A percentile compares a stretch with the other conserved stretches of the same genome.
phyloP scores from a whole-genome alignment of 192 early-diverging fungal genomes.

The Coemansia aciculifera region DNA sequence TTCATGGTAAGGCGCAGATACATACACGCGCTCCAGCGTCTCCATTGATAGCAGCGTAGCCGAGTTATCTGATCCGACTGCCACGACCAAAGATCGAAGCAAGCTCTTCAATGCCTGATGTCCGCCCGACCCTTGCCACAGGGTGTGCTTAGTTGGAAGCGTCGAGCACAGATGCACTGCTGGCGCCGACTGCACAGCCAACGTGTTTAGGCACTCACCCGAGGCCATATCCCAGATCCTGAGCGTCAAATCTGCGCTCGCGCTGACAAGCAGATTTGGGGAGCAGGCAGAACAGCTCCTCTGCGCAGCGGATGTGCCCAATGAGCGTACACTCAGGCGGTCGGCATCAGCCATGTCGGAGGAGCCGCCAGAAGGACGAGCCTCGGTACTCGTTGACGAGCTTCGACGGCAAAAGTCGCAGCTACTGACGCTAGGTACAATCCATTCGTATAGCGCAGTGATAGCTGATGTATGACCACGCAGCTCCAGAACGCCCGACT shows the following conservation, averaged over 20 bases:
- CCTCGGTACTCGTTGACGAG: background rate
- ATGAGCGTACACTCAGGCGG: background rate
- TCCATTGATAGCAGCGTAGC: slow-evolving; percentile 29
- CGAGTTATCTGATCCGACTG: slow-evolving; percentile 37
- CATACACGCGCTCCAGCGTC: slow-evolving; percentile 31
- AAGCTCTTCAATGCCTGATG: slow-evolving; percentile 8
- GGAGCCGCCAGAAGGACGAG: background rate
- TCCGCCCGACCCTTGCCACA: slow-evolving; percentile 28
- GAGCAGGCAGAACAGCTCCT: background rate
- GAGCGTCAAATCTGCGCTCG: slow-evolving; percentile 49
- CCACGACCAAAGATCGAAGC: slow-evolving; percentile 37
- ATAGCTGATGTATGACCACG: slow-evolving; percentile 31
- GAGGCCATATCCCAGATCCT: slow-evolving; percentile 38
- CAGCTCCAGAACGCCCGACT: slow-evolving; percentile 1
- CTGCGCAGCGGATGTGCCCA: background rate
- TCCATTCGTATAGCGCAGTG: slow-evolving; percentile 38
- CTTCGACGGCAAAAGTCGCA: slow-evolving; percentile 4
- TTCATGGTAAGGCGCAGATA: slow-evolving; percentile 32
- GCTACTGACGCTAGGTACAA: background rate
- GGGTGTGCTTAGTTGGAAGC: slow-evolving; percentile 7
- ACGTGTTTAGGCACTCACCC: slow-evolving; percentile 23
- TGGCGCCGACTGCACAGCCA: slow-evolving; percentile 45
- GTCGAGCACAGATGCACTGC: slow-evolving; percentile 20
- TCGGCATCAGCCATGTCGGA: background rate
- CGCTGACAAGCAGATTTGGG: slow-evolving; percentile 33